Evolutionary conservation across 108 stramenopile species (phyloP).

Genomic region (Skeletonema costatum): DNA sequence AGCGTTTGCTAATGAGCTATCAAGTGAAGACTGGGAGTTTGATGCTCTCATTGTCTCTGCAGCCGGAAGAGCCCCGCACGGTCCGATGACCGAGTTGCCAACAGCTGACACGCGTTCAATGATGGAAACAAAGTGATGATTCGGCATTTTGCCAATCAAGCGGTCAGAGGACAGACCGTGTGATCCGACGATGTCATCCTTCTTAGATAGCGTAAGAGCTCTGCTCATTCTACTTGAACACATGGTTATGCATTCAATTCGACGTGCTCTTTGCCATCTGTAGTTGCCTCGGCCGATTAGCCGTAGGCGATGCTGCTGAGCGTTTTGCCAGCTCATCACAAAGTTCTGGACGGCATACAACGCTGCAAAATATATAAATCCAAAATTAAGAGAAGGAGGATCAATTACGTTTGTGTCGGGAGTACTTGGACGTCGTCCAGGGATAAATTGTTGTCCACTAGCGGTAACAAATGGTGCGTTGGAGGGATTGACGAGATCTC

Average conservation of each 20-base stretch:
- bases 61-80: constrained; percentile 67
- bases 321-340: no score
- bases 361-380: constrained; percentile 61
- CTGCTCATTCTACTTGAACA: no score
- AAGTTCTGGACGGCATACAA: constrained; percentile 69
- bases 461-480: constrained; percentile 70
- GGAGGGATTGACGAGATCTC: constrained; percentile 65
- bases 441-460: constrained; percentile 64
- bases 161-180: no score
- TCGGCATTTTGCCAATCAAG: no score
- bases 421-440: constrained; percentile 67
- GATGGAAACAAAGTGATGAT: constrained; percentile 56
- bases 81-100: constrained; percentile 44
- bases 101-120: constrained; percentile 47
- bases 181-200: no score
- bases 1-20: constrained; percentile 34
- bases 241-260: no score
- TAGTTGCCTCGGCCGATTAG: no score
- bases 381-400: constrained; percentile 42
- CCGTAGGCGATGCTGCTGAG: no score
- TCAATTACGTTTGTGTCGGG: constrained; percentile 60
- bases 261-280: no score
- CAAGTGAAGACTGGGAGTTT: constrained; percentile 23
- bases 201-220: no score
- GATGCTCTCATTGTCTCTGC: constrained; percentile 62